Conservation (phyloP, 306 rosid genomes). For the Hippophae rhamnoides region DNA sequence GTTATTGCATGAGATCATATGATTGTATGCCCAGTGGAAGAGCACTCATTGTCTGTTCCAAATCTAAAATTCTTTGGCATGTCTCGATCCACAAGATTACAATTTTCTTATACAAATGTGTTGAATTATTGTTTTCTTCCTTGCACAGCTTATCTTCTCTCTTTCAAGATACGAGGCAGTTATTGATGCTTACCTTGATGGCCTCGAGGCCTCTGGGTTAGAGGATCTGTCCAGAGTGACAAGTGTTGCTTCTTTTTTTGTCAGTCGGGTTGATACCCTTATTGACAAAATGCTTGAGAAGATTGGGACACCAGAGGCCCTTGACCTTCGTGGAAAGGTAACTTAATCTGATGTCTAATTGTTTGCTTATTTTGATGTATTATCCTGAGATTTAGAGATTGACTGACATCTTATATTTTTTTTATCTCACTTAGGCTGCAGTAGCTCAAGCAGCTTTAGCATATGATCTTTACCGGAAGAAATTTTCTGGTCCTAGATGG, state of each 20-base stretch:
- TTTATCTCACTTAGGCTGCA: conserved; percentile 56
- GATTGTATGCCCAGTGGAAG: no score
- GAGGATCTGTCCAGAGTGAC: conserved; percentile 85
- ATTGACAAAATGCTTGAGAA: conserved; percentile 85
- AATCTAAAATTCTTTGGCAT: neutral
- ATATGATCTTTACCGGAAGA: conserved; percentile 87
- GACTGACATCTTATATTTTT: conserved; percentile 19
- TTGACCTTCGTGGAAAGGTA: conserved; percentile 96
- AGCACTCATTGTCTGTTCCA: neutral
- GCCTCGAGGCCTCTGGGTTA: conserved; percentile 94
- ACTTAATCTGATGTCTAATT: neutral
- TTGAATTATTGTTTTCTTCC: conserved; percentile 16
- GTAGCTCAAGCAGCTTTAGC: conserved; percentile 97
- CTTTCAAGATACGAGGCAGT: conserved; percentile 89
- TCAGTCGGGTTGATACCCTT: conserved; percentile 92
- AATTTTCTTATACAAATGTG: conserved; percentile 1
- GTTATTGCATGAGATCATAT: no score
- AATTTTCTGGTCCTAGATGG: conserved; percentile 99
- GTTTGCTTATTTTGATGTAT: neutral
- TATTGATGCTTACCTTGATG: conserved; percentile 93
- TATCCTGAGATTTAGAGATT: conserved; percentile 4
- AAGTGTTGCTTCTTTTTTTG: conserved; percentile 98
- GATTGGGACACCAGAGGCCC: conserved; percentile 93
- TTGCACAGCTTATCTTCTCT: conserved; percentile 80
- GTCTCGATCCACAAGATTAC: neutral